These are phyloP conservation scores for Lachancea dasiensis DNA, from an alignment of 805 yeast species.

Conservation along the genomic window DNA sequence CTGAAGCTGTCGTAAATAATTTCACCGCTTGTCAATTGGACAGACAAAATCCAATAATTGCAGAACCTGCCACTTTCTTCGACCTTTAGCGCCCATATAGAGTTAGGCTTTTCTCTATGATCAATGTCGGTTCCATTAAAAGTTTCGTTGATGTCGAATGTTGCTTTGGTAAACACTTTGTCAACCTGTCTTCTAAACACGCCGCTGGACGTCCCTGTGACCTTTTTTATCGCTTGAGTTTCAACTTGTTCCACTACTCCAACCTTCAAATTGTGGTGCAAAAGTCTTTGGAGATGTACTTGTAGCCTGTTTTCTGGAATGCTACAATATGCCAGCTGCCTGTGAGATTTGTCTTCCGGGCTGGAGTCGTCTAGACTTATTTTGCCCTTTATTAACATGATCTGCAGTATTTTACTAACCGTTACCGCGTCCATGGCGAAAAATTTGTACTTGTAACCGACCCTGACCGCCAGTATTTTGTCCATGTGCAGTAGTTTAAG, in stretches of 20 bases:
- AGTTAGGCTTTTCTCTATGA: constrained; percentile 23
- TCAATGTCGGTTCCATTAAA: constrained; percentile 46
- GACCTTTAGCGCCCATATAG: constrained; percentile 25
- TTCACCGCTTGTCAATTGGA: constrained; percentile 73
- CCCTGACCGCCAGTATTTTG: constrained; percentile 73
- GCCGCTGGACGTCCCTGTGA: constrained; percentile 41
- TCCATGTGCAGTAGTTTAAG: constrained; percentile 57
- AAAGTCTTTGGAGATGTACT: constrained; percentile 66
- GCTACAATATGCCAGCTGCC: constrained; percentile 73
- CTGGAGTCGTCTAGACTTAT: constrained; percentile 45
- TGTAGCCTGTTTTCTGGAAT: constrained; percentile 76
- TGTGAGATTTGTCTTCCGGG: constrained; percentile 44
- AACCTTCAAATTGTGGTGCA: constrained; percentile 69
- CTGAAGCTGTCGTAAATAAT: constrained; percentile 63
- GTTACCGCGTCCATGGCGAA: constrained; percentile 77
- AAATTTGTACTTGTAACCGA: constrained; percentile 86
- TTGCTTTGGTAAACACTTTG: constrained; percentile 73
- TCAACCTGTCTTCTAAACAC: constrained; percentile 67
- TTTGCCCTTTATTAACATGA: constrained; percentile 69
- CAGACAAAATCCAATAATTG: constrained; percentile 36
- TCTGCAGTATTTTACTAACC: constrained; percentile 61
- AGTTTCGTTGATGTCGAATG: constrained; percentile 43
- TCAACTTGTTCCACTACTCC: constrained; percentile 86
- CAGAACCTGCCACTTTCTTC: constrained; percentile 18
- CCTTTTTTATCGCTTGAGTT: constrained; percentile 64